Conservation (phyloP, 2,329 filamentous ascomycete genomes). For the Arthrobotrys entomopaga region DNA sequence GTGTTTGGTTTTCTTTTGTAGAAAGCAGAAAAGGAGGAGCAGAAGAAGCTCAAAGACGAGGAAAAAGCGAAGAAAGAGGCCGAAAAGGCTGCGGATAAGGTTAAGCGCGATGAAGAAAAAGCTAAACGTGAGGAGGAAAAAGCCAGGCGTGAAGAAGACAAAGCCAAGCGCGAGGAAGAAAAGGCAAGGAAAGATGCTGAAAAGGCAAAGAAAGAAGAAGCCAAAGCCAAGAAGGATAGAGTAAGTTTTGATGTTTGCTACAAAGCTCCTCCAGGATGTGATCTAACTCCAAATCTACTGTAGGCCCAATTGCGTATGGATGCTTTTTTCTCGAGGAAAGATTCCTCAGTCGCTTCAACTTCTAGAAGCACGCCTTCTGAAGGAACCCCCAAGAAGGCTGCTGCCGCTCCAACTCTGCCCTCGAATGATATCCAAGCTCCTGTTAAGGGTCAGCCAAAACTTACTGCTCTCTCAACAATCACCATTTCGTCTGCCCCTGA, state of each 20-base stretch:
- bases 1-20: conserved; percentile 46
- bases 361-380: conserved; percentile 16
- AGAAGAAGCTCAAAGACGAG: conserved; percentile 62
- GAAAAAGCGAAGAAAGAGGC: conserved; percentile 64
- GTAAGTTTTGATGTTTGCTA: conserved; percentile 59
- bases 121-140: conserved; percentile 66
- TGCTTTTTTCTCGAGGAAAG: conserved; percentile 65
- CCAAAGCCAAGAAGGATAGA: conserved; percentile 64
- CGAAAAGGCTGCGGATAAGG: conserved; percentile 58
- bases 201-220: conserved; percentile 60
- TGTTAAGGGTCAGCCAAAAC: background rate
- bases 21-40: conserved; percentile 60
- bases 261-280: conserved; percentile 57
- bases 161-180: conserved; percentile 61
- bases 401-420: conserved; percentile 12
- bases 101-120: conserved; percentile 63
- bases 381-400: conserved; percentile 43
- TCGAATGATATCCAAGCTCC: conserved; percentile 45
- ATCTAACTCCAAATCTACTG: conserved; percentile 55
- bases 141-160: conserved; percentile 57
- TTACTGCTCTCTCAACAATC: conserved; percentile 1
- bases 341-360: conserved; percentile 54
- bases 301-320: conserved; percentile 67
- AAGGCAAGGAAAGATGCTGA: conserved; percentile 66
- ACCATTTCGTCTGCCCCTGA: conserved; percentile 40